These are phyloP conservation scores for Phalaenopsis equestris DNA, from an alignment of 106 monocot species.

Conservation along the genomic window DNA sequence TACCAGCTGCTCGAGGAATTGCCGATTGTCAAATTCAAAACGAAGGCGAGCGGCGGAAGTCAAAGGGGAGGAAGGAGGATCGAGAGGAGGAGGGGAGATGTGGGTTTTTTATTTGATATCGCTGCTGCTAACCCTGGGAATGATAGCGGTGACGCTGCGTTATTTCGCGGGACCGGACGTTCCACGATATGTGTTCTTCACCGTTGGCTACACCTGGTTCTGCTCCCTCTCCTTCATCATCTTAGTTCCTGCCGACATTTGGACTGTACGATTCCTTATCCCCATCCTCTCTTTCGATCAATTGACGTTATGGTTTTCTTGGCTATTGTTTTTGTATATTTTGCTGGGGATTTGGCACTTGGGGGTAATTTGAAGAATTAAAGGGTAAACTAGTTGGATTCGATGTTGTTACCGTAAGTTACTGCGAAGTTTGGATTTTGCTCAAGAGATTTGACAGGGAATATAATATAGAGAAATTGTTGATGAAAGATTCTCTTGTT, in stretches of 20 bases:
- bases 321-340: background rate
- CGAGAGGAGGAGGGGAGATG: constrained; percentile 34
- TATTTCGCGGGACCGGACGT: constrained; percentile 95
- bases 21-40: background rate
- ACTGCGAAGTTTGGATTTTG: too few species aligned
- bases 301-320: background rate
- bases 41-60: background rate
- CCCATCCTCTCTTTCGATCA: background rate
- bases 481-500: too few species aligned
- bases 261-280: constrained; percentile 55
- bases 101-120: constrained; percentile 95
- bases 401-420: too few species aligned
- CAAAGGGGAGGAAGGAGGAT: constrained; percentile 11
- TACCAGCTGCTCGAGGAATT: background rate
- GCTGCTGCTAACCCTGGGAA: constrained; percentile 80
- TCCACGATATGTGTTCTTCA: constrained; percentile 72
- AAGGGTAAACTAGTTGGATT: background rate
- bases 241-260: constrained; percentile 96
- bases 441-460: too few species aligned
- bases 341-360: background rate
- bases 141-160: constrained; percentile 78
- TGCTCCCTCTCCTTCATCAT: constrained; percentile 96
- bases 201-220: constrained; percentile 97
- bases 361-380: background rate
- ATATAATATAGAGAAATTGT: too few species aligned